phyloP scores from a whole-genome alignment of 805 yeast genomes.

The Metschnikowia santaceciliae region DNA sequence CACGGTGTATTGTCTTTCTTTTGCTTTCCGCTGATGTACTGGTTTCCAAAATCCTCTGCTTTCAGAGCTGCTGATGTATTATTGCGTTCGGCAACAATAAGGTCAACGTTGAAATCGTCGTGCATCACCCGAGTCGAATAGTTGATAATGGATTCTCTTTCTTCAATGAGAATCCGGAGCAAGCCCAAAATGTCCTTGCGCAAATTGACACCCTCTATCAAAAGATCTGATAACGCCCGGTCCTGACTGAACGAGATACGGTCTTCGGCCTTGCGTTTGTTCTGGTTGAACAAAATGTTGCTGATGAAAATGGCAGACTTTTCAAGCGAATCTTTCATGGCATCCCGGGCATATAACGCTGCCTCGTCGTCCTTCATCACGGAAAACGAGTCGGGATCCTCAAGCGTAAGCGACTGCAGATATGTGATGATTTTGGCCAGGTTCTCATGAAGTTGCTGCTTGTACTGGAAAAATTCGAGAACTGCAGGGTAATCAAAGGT shows the following conservation, averaged over 20 bases:
- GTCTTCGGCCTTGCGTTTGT: constrained; percentile 33
- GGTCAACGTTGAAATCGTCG: constrained; percentile 60
- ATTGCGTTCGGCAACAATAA: constrained; percentile 47
- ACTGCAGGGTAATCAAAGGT: constrained; percentile 49
- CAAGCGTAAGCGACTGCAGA: constrained; percentile 63
- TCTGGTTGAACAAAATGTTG: constrained; percentile 43
- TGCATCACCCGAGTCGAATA: constrained; percentile 78
- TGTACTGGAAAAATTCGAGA: constrained; percentile 69
- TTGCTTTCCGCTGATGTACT: constrained; percentile 33
- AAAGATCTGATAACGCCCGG: constrained; percentile 34
- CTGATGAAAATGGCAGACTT: constrained; percentile 47
- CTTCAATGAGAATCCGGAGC: constrained; percentile 60
- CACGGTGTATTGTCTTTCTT: constrained; percentile 53
- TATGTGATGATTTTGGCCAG: constrained; percentile 58
- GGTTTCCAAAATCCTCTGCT: constrained; percentile 33
- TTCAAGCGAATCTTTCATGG: constrained; percentile 41
- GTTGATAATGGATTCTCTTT: constrained; percentile 63
- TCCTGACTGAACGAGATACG: constrained; percentile 39
- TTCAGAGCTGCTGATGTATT: constrained; percentile 36
- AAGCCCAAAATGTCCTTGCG: constrained; percentile 34
- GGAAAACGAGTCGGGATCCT: constrained; percentile 71
- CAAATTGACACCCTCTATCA: constrained; percentile 33
- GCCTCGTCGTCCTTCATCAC: constrained; percentile 57
- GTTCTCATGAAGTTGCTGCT: constrained; percentile 66
- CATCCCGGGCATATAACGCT: constrained; percentile 36